Percentiles rank a stretch among this genome's conserved stretches.
These are phyloP conservation scores for Colletotrichum truncatum DNA, from an alignment of 2,329 filamentous ascomycete genomes.

Conservation along the genomic window DNA sequence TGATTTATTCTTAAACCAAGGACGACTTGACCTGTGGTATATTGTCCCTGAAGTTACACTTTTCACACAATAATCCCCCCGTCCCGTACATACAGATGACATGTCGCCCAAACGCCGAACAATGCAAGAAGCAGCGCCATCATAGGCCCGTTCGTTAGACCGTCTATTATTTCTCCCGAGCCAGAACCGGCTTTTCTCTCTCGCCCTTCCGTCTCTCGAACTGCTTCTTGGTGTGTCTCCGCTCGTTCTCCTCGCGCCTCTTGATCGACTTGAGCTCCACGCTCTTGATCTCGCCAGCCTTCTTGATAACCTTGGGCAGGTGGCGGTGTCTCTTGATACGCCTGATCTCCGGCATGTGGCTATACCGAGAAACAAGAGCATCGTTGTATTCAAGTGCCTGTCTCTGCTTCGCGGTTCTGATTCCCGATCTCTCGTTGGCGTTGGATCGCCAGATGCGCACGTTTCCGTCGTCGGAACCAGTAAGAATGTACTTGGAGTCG, in stretches of 20 bases:
- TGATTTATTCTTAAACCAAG: background rate
- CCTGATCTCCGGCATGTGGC: conserved; percentile 95
- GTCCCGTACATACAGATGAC: conserved; percentile 16
- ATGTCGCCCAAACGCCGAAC: conserved; percentile 29
- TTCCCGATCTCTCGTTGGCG: conserved; percentile 82
- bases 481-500: conserved; percentile 89
- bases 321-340: conserved; percentile 93
- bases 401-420: conserved; percentile 86
- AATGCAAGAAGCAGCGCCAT: conserved; percentile 28
- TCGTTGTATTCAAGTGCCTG: conserved; percentile 93
- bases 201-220: conserved; percentile 78
- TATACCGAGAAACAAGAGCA: conserved; percentile 82
- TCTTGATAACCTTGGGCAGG: conserved; percentile 92
- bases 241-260: conserved; percentile 91
- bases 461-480: conserved; percentile 94
- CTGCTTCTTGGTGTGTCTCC: conserved; percentile 89
- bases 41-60: conserved; percentile 14
- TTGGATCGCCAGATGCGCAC: conserved; percentile 86
- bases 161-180: conserved; percentile 61
- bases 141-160: background rate
- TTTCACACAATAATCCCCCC: conserved; percentile 19
- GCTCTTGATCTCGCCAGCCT: conserved; percentile 92
- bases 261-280: conserved; percentile 91
- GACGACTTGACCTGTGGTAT: conserved; percentile 20
- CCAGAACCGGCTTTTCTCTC: conserved; percentile 92